Evolutionary conservation across 352 stramenopile species (phyloP).

Genomic region (Aphanomyces cochlioides): DNA sequence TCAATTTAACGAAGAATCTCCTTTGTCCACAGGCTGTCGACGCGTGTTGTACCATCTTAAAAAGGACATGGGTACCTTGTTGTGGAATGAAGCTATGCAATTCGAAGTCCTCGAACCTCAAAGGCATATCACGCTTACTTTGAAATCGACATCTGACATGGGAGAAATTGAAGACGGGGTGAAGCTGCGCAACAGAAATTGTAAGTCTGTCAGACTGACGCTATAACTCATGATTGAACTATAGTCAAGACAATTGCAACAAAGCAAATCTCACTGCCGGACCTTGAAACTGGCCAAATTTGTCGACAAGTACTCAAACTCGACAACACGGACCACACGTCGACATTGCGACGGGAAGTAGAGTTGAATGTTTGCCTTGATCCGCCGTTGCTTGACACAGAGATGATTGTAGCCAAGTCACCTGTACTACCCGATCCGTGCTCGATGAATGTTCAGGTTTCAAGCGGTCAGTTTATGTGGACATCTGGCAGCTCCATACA

Average conservation of each 20-base stretch:
- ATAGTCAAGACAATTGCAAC: constrained; percentile 12
- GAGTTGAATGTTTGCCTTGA: constrained; percentile 4
- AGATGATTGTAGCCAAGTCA: constrained; percentile 5
- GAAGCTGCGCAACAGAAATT: background rate
- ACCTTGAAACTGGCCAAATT: background rate
- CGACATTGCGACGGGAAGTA: background rate
- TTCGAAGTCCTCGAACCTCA: constrained; percentile 17
- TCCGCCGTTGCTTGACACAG: constrained; percentile 4
- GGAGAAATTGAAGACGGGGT: background rate
- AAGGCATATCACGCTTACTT: background rate
- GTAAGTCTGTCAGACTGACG: background rate
- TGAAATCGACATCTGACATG: constrained; percentile 2
- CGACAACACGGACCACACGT: constrained; percentile 6
- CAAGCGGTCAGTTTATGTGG: constrained; percentile 2
- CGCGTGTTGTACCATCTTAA: constrained; percentile 27
- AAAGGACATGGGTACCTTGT: constrained; percentile 27
- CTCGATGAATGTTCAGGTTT: constrained; percentile 17
- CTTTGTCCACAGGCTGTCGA: background rate
- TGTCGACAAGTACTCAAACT: constrained; percentile 2
- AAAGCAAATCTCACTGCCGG: background rate
- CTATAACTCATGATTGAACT: background rate
- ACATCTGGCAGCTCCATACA: background rate
- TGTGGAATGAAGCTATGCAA: constrained; percentile 24
- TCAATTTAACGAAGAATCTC: constrained; percentile 2
- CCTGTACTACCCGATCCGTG: background rate